These are phyloP conservation scores for Westerdykella aurantiaca DNA, from an alignment of 2,329 filamentous ascomycete genomes.

Conservation along the genomic window DNA sequence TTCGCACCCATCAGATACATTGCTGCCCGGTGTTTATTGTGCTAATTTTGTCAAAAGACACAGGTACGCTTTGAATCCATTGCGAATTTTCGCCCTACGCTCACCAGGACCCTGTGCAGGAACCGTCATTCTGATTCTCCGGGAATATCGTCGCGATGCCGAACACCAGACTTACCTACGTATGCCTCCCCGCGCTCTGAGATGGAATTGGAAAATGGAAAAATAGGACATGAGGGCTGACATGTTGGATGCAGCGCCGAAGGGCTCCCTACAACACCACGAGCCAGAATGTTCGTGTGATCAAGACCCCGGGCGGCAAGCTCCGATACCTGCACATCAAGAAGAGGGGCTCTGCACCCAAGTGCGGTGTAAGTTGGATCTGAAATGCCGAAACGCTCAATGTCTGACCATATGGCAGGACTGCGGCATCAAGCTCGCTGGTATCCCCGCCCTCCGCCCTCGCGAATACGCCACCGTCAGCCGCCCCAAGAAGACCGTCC, in stretches of 20 bases:
- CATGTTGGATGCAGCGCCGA: constrained; percentile 44
- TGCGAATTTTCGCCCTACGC: constrained; percentile 11
- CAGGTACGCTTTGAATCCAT: constrained; percentile 20
- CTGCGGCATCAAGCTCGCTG: constrained; percentile 94
- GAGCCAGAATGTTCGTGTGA: constrained; percentile 84
- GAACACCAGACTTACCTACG: constrained; percentile 52
- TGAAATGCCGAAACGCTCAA: neutral
- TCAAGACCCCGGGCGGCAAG: constrained; percentile 86
- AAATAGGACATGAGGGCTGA: constrained; percentile 22
- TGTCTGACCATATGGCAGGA: constrained; percentile 56
- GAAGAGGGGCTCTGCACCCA: constrained; percentile 97
- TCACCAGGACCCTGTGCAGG: constrained; percentile 20
- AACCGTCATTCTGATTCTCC: constrained; percentile 29
- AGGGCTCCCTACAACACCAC: constrained; percentile 82
- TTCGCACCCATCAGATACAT: constrained; percentile 12
- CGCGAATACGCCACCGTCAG: constrained; percentile 97
- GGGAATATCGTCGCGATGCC: constrained; percentile 46
- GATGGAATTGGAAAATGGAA: constrained; percentile 1
- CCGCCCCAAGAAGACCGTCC: constrained; percentile 98
- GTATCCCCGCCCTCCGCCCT: constrained; percentile 95
- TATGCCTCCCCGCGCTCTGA: constrained; percentile 32
- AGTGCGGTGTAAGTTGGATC: constrained; percentile 56
- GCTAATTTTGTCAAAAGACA: constrained; percentile 14
- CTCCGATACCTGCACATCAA: constrained; percentile 98
- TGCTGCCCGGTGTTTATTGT: neutral